These are phyloP conservation scores for Sporothrix luriei DNA, from an alignment of 2,329 filamentous ascomycete genomes.

Conservation along the genomic window DNA sequence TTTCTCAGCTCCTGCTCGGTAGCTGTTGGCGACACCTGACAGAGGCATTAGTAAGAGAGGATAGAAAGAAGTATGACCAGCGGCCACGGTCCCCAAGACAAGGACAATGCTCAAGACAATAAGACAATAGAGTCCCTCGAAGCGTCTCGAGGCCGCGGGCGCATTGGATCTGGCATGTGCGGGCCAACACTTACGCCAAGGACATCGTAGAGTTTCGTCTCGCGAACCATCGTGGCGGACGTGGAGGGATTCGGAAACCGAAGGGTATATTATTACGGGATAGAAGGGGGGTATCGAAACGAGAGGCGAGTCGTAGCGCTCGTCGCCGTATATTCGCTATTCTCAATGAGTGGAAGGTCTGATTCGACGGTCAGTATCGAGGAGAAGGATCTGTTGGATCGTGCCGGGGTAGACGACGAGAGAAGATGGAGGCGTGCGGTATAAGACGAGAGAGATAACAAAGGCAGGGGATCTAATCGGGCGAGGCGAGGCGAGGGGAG, in stretches of 20 bases:
- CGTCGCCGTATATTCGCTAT: neutral
- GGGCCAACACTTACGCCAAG: constrained; percentile 67
- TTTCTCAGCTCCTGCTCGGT: constrained; percentile 88
- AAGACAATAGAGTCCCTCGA: neutral
- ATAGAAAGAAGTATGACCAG: neutral
- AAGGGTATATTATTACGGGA: constrained; percentile 21
- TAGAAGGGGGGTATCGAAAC: neutral
- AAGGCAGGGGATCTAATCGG: neutral
- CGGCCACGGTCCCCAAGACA: neutral
- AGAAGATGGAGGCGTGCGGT: constrained; percentile 3
- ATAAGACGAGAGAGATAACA: constrained; percentile 7
- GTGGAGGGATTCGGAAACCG: neutral
- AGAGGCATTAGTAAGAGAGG: neutral
- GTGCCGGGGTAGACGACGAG: neutral
- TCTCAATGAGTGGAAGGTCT: constrained; percentile 12
- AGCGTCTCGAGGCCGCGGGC: neutral
- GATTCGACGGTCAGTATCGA: constrained; percentile 14
- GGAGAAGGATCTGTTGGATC: neutral
- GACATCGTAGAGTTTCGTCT: constrained; percentile 76
- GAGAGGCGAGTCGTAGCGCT: constrained; percentile 5
- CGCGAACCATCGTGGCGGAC: constrained; percentile 68
- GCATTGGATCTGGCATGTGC: neutral
- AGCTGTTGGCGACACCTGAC: constrained; percentile 73
- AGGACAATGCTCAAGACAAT: neutral
- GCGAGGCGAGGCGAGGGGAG: constrained; percentile 8